Base-by-base conservation (phyloP, 768 basidiomycete genomes). In the Ramaria rubella region DNA sequence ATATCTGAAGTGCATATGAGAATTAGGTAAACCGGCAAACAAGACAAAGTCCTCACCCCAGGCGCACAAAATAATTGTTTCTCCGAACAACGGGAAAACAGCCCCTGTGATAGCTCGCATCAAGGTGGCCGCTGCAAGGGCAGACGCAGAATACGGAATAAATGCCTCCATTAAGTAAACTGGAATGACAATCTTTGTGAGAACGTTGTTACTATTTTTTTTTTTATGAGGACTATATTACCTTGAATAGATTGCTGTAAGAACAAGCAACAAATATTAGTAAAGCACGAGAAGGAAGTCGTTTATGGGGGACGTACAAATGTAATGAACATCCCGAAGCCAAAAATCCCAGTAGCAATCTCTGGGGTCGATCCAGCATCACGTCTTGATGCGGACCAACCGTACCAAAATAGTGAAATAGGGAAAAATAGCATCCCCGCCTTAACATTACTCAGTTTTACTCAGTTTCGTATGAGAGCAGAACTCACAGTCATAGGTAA, bases 91-190 rank as follows among this genome's bases (percentile, higher is more conserved):
- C 23, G 53, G 53, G 27, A 55, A 55, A 15, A 42, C 36, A 1
- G 53, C 43, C 4, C 53, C 53, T 26, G 53, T 44, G 36, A 55
- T 45, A 44, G 38, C 27, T 15, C 53, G 38, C 40, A 55, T 29
- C 4, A 55, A 27, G 21, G 53, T 55, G 38, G 43, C 42, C 1
- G 34, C 53, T 17, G 53, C 53, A 33, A 55, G 30, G 12, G 53
- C 53, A 6, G 53, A 55, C 15, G 53, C 53, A n/a, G 53, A 55
- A 44, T n/a, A n/a, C n/a, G n/a, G n/a, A n/a, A n/a, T n/a, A n/a
- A n/a, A n/a, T n/a, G n/a, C n/a, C n/a, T n/a, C n/a, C n/a, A n/a
- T n/a, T n/a, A n/a, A n/a, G n/a, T n/a, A n/a, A n/a, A n/a, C n/a
- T n/a, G n/a, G n/a, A n/a, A n/a, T n/a, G n/a, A n/a, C n/a, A n/a